These are phyloP conservation scores for Pinus albicaulis DNA, from an alignment of 75 land plant species.

Conservation along the genomic window DNA sequence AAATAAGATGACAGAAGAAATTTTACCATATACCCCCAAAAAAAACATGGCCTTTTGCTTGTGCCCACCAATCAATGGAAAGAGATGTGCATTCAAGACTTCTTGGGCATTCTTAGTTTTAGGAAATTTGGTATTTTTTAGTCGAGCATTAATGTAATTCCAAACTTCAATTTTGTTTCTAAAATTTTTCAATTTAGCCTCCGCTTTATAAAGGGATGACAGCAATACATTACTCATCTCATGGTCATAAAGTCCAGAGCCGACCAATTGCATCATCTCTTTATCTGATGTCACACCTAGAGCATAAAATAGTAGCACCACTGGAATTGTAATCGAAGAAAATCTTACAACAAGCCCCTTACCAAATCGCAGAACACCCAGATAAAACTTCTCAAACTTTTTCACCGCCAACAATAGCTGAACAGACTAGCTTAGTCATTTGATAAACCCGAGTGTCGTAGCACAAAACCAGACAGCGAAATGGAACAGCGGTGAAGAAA, in stretches of 20 bases:
- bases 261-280: constrained; percentile 64
- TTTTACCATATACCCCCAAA: constrained; percentile 83
- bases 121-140: constrained; percentile 26
- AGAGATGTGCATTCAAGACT: constrained; percentile 35
- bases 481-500: too few relatives aligned
- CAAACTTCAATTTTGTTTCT: constrained; percentile 23
- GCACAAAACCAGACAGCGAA: too few relatives aligned
- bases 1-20: constrained; percentile 47
- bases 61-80: constrained; percentile 35
- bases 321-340: constrained; percentile 17
- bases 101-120: constrained; percentile 38
- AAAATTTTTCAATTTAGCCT: constrained; percentile 35
- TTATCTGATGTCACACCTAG: constrained; percentile 72
- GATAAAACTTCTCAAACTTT: too few relatives aligned
- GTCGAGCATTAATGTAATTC: constrained; percentile 12
- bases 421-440: too few relatives aligned
- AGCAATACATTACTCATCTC: constrained; percentile 41
- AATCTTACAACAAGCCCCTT: constrained; percentile 34
- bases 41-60: constrained; percentile 63
- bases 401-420: too few relatives aligned
- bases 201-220: constrained; percentile 61
- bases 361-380: too few relatives aligned
- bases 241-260: constrained; percentile 29
- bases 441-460: too few relatives aligned
- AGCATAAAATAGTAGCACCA: constrained; percentile 38